Percentiles rank a stretch among this genome's conserved stretches.
Conservation (phyloP, 768 basidiomycete species). For the Gloeopeniophorella convolvens region DNA sequence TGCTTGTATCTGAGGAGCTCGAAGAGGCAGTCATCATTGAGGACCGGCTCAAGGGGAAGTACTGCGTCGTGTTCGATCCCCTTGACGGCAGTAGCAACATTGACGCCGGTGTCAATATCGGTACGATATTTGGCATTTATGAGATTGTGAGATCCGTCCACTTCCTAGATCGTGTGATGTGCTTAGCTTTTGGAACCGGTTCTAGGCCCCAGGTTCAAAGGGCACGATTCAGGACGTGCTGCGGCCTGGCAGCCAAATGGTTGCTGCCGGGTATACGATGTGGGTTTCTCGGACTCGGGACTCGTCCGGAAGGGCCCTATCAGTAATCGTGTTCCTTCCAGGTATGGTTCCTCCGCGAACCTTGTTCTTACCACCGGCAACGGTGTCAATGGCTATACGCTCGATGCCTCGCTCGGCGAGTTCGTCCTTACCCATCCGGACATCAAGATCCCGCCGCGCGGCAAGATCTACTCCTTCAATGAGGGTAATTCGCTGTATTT, state of each 20-base stretch:
- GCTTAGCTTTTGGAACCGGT: conserved; percentile 4
- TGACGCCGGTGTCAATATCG: conserved; percentile 99
- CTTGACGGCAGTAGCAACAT: conserved; percentile 98
- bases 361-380: conserved; percentile 91
- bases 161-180: background rate
- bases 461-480: conserved; percentile 99
- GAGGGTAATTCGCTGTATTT: conserved; percentile 98
- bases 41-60: conserved; percentile 70
- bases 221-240: conserved; percentile 87
- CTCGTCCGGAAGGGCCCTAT: background rate
- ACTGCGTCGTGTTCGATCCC: conserved; percentile 98
- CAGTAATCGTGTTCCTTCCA: conserved; percentile 21
- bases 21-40: conserved; percentile 92
- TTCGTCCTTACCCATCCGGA: conserved; percentile 98
- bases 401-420: conserved; percentile 92
- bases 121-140: conserved; percentile 98
- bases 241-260: conserved; percentile 93
- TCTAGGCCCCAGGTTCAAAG: conserved; percentile 63
- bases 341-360: conserved; percentile 95
- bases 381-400: conserved; percentile 97
- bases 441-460: conserved; percentile 87
- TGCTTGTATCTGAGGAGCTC: conserved; percentile 94
- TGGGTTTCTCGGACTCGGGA: conserved; percentile 32
- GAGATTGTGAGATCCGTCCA: conserved; percentile 55
- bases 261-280: conserved; percentile 97